Evolutionary conservation across 192 early-diverging fungal genomes (phyloP).

Genomic region (Dispira parvispora): DNA sequence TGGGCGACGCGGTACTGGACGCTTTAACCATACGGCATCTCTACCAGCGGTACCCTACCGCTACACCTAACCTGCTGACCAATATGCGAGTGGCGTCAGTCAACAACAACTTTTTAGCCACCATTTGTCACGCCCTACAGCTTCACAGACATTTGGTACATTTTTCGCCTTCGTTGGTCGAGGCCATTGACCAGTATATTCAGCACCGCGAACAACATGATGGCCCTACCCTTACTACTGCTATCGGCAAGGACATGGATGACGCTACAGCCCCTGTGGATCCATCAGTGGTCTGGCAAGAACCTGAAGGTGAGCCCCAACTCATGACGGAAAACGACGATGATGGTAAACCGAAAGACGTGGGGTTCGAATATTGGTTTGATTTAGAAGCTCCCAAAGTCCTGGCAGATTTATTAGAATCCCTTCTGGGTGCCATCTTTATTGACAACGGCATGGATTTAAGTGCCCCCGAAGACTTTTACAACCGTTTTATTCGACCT

Average conservation of each 20-base stretch:
- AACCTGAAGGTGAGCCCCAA: background rate
- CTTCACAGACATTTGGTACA: slow-evolving; percentile 54
- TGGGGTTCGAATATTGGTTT: slow-evolving; percentile 57
- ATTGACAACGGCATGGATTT: slow-evolving; percentile 62
- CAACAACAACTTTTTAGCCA: slow-evolving; percentile 70
- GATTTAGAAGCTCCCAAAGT: slow-evolving; percentile 74
- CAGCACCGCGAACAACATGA: slow-evolving; percentile 26
- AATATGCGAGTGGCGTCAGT: slow-evolving; percentile 73
- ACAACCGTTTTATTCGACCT: slow-evolving; percentile 21
- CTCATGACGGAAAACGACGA: background rate
- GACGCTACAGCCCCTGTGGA: slow-evolving; percentile 9
- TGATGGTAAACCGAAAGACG: slow-evolving; percentile 9
- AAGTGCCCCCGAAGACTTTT: slow-evolving; percentile 27
- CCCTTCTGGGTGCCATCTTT: slow-evolving; percentile 70
- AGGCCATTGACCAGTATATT: slow-evolving; percentile 38
- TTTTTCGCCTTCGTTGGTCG: slow-evolving; percentile 31
- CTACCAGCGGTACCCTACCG: slow-evolving; percentile 43
- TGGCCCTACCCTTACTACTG: slow-evolving; percentile 9
- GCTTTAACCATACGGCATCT: slow-evolving; percentile 58
- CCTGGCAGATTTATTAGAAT: slow-evolving; percentile 76
- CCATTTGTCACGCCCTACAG: slow-evolving; percentile 40
- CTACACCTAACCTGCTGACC: slow-evolving; percentile 61
- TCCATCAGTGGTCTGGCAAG: background rate
- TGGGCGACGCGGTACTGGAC: slow-evolving; percentile 73
- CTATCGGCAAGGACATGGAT: background rate